Evolutionary conservation across 2,329 filamentous ascomycete genomes (phyloP).

Genomic region (Rhynchosporium secalis): DNA sequence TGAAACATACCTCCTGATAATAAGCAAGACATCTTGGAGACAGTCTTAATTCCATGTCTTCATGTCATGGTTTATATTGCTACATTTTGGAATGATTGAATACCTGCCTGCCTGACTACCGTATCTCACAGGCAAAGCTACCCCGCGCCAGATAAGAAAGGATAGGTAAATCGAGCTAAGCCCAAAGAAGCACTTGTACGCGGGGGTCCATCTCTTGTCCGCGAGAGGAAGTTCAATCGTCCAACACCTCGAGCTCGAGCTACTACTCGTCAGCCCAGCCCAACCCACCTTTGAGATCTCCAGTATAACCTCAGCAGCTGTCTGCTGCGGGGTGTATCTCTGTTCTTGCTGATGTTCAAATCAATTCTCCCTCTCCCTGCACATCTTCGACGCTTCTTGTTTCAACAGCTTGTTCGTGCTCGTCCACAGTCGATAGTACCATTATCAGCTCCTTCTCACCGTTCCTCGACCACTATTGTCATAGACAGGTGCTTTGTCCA

Average conservation of each 20-base stretch:
- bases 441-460: background rate
- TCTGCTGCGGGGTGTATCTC: slow-evolving; percentile 2
- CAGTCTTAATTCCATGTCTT: too few relatives aligned
- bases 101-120: background rate
- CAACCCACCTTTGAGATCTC: slow-evolving; percentile 16
- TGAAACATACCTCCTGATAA: too few relatives aligned
- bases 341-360: slow-evolving; percentile 24
- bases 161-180: background rate
- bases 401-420: slow-evolving; percentile 15
- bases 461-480: background rate
- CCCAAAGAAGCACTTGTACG: slow-evolving; percentile 17
- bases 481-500: background rate
- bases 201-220: slow-evolving; percentile 13
- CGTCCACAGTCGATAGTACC: background rate
- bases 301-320: slow-evolving; percentile 18
- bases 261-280: slow-evolving; percentile 8
- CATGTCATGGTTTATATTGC: too few relatives aligned
- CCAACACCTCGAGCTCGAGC: slow-evolving; percentile 5
- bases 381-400: slow-evolving; percentile 22
- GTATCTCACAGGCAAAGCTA: too few relatives aligned
- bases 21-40: too few relatives aligned
- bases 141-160: too few relatives aligned
- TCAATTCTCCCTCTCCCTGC: slow-evolving; percentile 25
- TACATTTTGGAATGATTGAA: too few relatives aligned
- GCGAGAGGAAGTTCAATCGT: slow-evolving; percentile 22